Percentiles rank a stretch among this genome's conserved stretches.
Conservation (phyloP, 108 stramenopile species). For the Discostella stelligeroides region DNA sequence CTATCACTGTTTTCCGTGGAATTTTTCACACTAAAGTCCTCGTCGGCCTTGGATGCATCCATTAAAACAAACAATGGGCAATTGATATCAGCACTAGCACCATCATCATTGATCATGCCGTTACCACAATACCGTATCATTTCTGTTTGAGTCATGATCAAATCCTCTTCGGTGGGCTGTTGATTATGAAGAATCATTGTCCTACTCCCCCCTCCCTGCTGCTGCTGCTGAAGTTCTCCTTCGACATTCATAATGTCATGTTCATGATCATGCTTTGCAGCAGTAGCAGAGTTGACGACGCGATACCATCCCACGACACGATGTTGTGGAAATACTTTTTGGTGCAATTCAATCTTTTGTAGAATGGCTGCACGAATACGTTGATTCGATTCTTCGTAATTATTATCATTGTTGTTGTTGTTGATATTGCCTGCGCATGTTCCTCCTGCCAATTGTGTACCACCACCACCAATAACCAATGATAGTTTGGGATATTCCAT, state of each 20-base stretch:
- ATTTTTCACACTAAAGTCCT: neutral
- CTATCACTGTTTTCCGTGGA: neutral
- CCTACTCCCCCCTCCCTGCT: neutral
- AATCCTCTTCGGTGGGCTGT: constrained; percentile 63
- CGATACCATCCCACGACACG: constrained; percentile 86
- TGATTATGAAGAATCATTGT: too few species aligned
- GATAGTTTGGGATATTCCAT: constrained; percentile 20
- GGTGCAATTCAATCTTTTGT: constrained; percentile 73
- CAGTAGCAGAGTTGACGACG: constrained; percentile 17
- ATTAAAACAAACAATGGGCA: constrained; percentile 50
- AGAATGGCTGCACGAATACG: constrained; percentile 44
- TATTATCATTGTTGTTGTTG: constrained; percentile 39
- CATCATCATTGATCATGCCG: neutral
- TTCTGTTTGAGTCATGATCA: constrained; percentile 50
- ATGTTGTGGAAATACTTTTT: constrained; percentile 78
- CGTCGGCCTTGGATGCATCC: constrained; percentile 35
- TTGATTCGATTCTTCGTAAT: too few species aligned
- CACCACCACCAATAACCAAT: too few species aligned
- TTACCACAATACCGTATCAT: constrained; percentile 42
- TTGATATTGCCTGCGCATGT: constrained; percentile 54
- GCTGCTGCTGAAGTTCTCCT: constrained; percentile 4
- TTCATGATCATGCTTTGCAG: neutral
- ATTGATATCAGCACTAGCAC: constrained; percentile 34
- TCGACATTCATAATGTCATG: constrained; percentile 4
- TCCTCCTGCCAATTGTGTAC: too few species aligned